Base-by-base conservation (phyloP, 768 basidiomycete species). In the Suillus placidus region DNA sequence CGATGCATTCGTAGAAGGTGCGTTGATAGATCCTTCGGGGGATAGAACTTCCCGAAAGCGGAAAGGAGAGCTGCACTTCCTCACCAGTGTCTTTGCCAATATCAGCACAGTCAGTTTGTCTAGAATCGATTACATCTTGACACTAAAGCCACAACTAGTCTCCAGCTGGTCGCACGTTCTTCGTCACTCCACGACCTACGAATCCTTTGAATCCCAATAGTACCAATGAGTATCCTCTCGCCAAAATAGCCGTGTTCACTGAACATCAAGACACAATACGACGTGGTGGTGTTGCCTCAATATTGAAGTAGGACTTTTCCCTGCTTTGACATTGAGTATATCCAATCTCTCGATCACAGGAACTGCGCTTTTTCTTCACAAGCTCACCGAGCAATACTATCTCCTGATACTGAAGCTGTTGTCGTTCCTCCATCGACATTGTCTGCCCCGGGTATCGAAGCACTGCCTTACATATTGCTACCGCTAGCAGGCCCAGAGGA, bases 401-500 rank as follows among this genome's bases (percentile, higher is more conserved):
- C 84, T 14, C 84, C 87, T 16, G 93, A 96, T 61, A 78, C 85
- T 2, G 82, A 81, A 7, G 74, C 71, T 45, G 82, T 90, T 26
- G 70, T 85, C 16, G 82, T 91, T 6, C 83, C 86, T 4, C 87
- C 91, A 1, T 88, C 88, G 20, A 79, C 78, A n/a, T 70, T 72
- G 16, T 76, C 76, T 4, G 87, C 90, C 4, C 87, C 92, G 2
- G 95, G 95, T 6, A 87, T 98, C 42, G 91, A 95, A 76, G 86
- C 91, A 2, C 82, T 99, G 12, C 91, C 94, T 0, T 92, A 88
- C 72, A 82, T 99, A 13, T 83, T 99, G 4, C 85, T 96, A 0
- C 97, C 97, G 0, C 81, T 99, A 2, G 95, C 97, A 49, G 96
- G 97, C 7, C 91, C 95, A 1, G 97, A 99, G 77, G 97, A 99